phyloP scores from a whole-genome alignment of 1,139 yeast genomes.

The Scheffersomyces parashehatae region DNA sequence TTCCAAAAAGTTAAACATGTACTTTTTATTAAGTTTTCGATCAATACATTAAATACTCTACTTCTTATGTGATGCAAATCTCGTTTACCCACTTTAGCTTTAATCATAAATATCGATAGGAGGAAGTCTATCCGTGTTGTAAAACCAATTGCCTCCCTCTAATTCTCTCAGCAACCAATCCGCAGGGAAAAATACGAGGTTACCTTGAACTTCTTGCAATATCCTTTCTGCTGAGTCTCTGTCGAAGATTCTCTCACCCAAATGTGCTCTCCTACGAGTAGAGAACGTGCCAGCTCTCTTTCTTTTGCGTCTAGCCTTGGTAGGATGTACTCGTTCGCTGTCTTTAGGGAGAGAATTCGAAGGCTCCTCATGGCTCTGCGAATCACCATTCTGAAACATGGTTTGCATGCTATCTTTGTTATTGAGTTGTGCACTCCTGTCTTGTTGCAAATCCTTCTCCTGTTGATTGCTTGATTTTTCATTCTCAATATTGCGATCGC shows the following conservation, averaged over 20 bases:
- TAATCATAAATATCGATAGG: conserved; percentile 93
- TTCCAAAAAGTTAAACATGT: no score
- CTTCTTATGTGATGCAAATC: no score
- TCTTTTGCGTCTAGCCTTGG: conserved; percentile 12
- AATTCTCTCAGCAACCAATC: conserved; percentile 89
- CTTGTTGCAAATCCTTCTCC: no score
- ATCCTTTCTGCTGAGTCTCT: conserved; percentile 75
- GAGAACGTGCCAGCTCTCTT: conserved; percentile 37
- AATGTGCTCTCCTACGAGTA: conserved; percentile 42
- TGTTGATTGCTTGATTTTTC: no score
- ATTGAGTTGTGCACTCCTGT: not conserved
- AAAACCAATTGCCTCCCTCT: conserved; percentile 92
- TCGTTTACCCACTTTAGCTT: no score
- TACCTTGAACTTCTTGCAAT: conserved; percentile 78
- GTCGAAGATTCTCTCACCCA: conserved; percentile 63
- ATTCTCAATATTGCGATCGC: conserved; percentile 1
- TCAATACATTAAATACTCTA: no score
- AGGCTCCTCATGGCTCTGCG: conserved; percentile 3
- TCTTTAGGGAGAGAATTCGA: not conserved
- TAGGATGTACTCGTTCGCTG: not conserved
- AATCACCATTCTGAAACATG: conserved; percentile 1
- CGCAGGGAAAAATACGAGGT: conserved; percentile 84
- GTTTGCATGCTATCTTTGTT: not conserved
- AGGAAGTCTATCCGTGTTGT: conserved; percentile 88
- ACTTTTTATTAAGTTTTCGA: no score